Conservation (phyloP, 225 moss, liverwort and hornwort genomes). For the Pseudoscleropodium purum region DNA sequence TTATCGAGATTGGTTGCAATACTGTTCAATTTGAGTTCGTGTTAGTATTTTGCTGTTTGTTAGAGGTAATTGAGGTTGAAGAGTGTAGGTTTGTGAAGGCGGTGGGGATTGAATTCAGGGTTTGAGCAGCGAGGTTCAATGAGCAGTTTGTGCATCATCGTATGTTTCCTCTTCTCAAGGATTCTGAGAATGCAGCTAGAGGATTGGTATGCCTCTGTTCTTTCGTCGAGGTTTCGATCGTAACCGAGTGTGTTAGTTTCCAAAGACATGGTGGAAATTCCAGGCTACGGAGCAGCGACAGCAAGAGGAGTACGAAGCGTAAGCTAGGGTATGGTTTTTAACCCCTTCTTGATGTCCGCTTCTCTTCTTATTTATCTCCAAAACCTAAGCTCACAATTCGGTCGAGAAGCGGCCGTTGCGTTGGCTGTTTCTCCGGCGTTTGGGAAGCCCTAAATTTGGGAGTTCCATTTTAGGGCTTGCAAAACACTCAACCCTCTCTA, state of each 20-base stretch:
- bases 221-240: conserved; percentile 14
- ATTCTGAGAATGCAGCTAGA: conserved; percentile 45
- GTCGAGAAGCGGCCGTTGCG: background rate
- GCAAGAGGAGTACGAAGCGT: background rate
- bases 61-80: background rate
- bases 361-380: background rate
- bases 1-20: background rate
- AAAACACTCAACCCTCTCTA: background rate
- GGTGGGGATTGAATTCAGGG: background rate
- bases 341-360: background rate
- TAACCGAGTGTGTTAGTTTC: background rate
- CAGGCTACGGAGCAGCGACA: background rate
- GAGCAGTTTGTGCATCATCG: conserved; percentile 42
- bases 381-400: background rate
- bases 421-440: background rate
- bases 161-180: conserved; percentile 37
- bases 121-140: background rate
- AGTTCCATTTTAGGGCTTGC: background rate
- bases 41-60: background rate
- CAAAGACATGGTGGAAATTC: background rate
- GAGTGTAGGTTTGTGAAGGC: background rate
- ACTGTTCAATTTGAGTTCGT: background rate
- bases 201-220: conserved; percentile 31
- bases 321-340: background rate
- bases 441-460: background rate